Conservation (phyloP, 2,329 filamentous ascomycete species). For the Aspergillus tanneri region DNA sequence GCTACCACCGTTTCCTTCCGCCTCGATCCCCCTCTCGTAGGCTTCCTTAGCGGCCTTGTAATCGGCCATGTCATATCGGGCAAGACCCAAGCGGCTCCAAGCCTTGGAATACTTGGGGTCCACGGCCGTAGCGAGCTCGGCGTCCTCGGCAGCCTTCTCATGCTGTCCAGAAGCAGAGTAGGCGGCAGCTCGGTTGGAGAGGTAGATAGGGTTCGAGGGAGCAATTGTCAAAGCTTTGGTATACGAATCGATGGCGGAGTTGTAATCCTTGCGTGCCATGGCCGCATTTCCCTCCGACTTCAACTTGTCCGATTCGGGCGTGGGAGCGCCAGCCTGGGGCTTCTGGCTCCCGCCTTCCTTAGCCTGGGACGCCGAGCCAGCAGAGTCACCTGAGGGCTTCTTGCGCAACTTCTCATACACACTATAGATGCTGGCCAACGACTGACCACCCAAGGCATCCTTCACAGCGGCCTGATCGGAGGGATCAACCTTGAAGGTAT, state of each 20-base stretch:
- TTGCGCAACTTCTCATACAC: constrained; percentile 94
- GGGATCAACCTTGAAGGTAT: constrained; percentile 94
- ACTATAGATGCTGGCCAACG: constrained; percentile 84
- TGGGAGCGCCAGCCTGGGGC: constrained; percentile 41
- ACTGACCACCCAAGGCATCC: constrained; percentile 80
- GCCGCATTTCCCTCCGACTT: constrained; percentile 91
- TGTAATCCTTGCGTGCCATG: constrained; percentile 93
- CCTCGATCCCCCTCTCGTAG: constrained; percentile 87
- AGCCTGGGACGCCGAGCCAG: constrained; percentile 44
- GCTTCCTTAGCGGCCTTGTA: constrained; percentile 91
- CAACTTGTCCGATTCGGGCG: constrained; percentile 76
- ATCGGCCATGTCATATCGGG: constrained; percentile 87
- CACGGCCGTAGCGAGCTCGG: constrained; percentile 81
- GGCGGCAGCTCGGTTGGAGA: constrained; percentile 94
- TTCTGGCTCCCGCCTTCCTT: constrained; percentile 40
- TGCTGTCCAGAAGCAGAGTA: constrained; percentile 84
- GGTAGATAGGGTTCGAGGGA: constrained; percentile 89
- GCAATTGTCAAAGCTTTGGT: constrained; percentile 78
- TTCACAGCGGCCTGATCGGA: constrained; percentile 68
- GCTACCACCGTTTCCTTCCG: constrained; percentile 89
- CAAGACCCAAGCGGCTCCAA: constrained; percentile 90
- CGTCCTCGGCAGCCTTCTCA: constrained; percentile 78
- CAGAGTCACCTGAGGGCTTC: constrained; percentile 52
- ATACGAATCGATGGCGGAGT: constrained; percentile 78
- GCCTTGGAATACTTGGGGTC: constrained; percentile 96